Conservation (phyloP, 345 rosid genomes). For the Salix arbutifolia region DNA sequence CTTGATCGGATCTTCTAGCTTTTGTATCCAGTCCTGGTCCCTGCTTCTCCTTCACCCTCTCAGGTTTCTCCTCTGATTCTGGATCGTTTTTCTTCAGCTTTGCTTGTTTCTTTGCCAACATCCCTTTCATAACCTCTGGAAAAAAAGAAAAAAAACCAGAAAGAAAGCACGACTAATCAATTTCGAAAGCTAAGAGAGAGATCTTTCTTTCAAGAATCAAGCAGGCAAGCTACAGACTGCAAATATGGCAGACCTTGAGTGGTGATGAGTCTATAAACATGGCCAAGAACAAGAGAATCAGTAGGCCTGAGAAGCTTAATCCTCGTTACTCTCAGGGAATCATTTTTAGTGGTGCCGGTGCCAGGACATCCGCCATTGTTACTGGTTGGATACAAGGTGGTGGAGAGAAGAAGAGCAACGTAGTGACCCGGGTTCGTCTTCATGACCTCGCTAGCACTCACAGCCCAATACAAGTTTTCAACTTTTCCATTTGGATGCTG, state of each 20-base stretch:
- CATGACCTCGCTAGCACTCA: conserved; percentile 67
- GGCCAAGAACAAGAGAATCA: conserved; percentile 73
- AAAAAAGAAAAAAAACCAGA: conserved; percentile 3
- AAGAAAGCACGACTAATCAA: background rate
- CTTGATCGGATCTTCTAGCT: conserved; percentile 37
- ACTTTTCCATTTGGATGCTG: conserved; percentile 77
- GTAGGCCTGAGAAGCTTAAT: conserved; percentile 92
- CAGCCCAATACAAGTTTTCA: conserved; percentile 59
- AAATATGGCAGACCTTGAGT: conserved; percentile 45
- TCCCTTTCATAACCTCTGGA: conserved; percentile 78
- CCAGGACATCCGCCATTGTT: conserved; percentile 5
- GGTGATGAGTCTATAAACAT: conserved; percentile 77
- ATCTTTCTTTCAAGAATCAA: background rate
- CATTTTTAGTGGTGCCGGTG: background rate
- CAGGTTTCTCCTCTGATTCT: conserved; percentile 25
- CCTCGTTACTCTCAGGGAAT: conserved; percentile 63
- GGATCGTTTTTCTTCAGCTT: conserved; percentile 44
- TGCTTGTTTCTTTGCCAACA: conserved; percentile 65
- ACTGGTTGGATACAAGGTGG: conserved; percentile 43
- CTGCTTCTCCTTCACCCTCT: conserved; percentile 13
- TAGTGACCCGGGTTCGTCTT: conserved; percentile 83
- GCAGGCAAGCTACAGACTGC: background rate
- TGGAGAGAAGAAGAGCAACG: conserved; percentile 87
- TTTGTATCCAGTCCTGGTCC: conserved; percentile 16
- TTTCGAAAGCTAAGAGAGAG: background rate